phyloP scores from a whole-genome alignment of 805 yeast genomes.

The Candida nitratophila region DNA sequence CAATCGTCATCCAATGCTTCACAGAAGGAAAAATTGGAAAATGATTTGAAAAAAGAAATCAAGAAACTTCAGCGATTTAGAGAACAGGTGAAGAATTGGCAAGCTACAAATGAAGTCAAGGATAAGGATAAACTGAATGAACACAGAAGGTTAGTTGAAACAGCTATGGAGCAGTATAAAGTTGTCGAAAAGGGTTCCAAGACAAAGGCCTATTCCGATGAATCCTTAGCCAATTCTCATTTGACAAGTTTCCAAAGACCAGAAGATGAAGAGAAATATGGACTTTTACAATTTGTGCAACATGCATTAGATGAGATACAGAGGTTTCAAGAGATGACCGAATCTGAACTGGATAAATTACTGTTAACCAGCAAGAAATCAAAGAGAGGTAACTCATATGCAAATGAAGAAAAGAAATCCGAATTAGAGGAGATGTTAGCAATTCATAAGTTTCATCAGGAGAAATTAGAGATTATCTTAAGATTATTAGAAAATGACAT shows the following conservation, averaged over 20 bases:
- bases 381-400: slow-evolving; percentile 31
- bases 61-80: slow-evolving; percentile 52
- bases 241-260: slow-evolving; percentile 40
- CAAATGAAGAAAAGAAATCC: slow-evolving; percentile 44
- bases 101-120: slow-evolving; percentile 46
- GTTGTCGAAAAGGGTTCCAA: slow-evolving; percentile 51
- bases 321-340: slow-evolving; percentile 72
- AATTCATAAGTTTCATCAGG: slow-evolving; percentile 73
- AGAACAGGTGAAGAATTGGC: slow-evolving; percentile 56
- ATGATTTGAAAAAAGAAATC: slow-evolving; percentile 52
- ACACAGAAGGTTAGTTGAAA: slow-evolving; percentile 31
- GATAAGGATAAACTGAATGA: slow-evolving; percentile 38
- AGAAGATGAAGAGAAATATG: slow-evolving; percentile 68
- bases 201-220: slow-evolving; percentile 52
- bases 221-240: slow-evolving; percentile 32
- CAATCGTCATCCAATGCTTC: slow-evolving; percentile 40
- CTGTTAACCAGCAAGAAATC: slow-evolving; percentile 42
- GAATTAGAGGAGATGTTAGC: slow-evolving; percentile 61
- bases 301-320: slow-evolving; percentile 70
- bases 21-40: slow-evolving; percentile 51
- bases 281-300: slow-evolving; percentile 63
- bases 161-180: slow-evolving; percentile 56
- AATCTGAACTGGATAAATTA: slow-evolving; percentile 60
- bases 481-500: slow-evolving; percentile 73
- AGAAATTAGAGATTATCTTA: slow-evolving; percentile 69